Evolutionary conservation across 805 yeast genomes (phyloP), one percentile per base, ranked within the genome.

Genomic region (Trichomonascus vanleenenianus): DNA sequence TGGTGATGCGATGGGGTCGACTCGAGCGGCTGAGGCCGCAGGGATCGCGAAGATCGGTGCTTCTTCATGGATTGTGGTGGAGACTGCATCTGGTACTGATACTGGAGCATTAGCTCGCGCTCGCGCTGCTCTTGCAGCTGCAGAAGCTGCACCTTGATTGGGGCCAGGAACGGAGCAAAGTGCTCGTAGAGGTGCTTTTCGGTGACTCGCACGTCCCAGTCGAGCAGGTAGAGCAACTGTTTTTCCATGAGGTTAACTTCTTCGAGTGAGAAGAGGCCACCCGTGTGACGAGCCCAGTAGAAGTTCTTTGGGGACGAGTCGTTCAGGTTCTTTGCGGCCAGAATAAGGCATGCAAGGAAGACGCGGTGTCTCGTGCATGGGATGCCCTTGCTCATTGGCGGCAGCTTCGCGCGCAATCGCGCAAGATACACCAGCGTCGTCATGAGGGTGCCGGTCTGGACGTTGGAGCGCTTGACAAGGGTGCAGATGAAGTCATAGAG

Each of bases 381-480:
- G 74, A 89, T 87, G 14, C 97, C 97, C 48, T 83, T 77, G 10
- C 96, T 93, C 62, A 85, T 84, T 25, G 85, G 77, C 2, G 97
- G 97, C 44, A 91, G 74, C 6, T 83, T 73, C 44, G 77, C 74
- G 55, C 91, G 78, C 55, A 93, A 72, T 53, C 87, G 82, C 45
- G 82, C 79, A 50, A 91, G 70, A 62, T 86, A 91, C 12, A 88
- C 89, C 45, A 89, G 72, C 3, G 96, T 76, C 16, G 97, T 81
- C 97, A 93, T 91, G 51, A 91, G 73, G 0, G 97, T 91, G 31
- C 97, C 87, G 3, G 96, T 85, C 65, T 88, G 96, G 36, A 91
- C 97, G 62, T 89, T 88, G 5, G 97, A 86, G 57, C 84, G 79
- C 45, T 71, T 72, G 55, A 91, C 81, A 50, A 91, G 68, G 22